These are phyloP conservation scores for Ampelocalamus luodianensis DNA, from an alignment of 176 grass and related monocot species.

Conservation along the genomic window DNA sequence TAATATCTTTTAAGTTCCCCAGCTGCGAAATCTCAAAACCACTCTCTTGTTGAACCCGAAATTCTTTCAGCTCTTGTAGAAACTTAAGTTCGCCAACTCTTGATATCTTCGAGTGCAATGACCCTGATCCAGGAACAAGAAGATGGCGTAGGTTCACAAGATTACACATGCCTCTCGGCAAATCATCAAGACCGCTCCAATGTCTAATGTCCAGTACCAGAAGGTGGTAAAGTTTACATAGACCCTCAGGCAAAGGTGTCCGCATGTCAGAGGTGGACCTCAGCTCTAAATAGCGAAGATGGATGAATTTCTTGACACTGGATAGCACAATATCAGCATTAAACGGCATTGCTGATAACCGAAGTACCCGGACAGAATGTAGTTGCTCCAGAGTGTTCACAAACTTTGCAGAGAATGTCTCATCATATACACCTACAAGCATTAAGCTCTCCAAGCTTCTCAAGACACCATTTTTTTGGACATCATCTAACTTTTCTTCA, in stretches of 20 bases:
- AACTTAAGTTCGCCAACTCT: constrained; percentile 41
- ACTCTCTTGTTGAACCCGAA: neutral
- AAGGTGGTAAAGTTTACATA: constrained; percentile 55
- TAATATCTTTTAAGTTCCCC: constrained; percentile 36
- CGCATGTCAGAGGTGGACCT: neutral
- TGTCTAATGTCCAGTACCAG: constrained; percentile 21
- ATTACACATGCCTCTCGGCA: constrained; percentile 37
- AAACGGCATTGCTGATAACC: constrained; percentile 23
- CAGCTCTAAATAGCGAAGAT: constrained; percentile 59
- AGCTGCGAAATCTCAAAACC: constrained; percentile 53
- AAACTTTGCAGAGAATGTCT: constrained; percentile 19
- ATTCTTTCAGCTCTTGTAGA: constrained; percentile 52
- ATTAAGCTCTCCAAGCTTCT: constrained; percentile 31
- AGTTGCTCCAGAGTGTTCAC: neutral
- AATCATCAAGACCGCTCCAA: constrained; percentile 9
- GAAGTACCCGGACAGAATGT: constrained; percentile 21
- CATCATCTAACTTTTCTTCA: constrained; percentile 10
- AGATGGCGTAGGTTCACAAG: constrained; percentile 46
- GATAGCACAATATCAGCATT: constrained; percentile 18
- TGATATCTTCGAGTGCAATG: constrained; percentile 40
- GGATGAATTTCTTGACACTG: constrained; percentile 38
- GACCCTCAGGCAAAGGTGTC: constrained; percentile 30
- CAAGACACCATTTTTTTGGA: neutral
- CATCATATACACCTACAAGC: constrained; percentile 29
- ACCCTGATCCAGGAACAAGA: constrained; percentile 10